These are phyloP conservation scores for Corylus americana DNA, from an alignment of 306 rosid species.

Conservation along the genomic window DNA sequence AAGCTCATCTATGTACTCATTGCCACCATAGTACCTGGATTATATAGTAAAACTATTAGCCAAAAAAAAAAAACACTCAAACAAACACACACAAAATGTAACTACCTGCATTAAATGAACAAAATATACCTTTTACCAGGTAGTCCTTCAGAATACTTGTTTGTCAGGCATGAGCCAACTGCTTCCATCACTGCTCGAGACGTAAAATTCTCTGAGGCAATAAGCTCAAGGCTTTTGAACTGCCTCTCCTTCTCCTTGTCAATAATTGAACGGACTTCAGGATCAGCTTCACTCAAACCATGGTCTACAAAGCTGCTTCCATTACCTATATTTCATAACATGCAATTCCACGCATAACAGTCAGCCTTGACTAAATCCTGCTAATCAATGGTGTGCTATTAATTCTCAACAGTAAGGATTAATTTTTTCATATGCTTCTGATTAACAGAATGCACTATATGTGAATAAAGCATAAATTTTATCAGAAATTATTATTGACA, in stretches of 20 bases:
- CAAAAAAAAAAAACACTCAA: constrained; percentile 15
- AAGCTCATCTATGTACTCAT: constrained; percentile 90
- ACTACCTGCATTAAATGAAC: neutral
- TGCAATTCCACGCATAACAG: constrained; percentile 14
- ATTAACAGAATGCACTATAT: neutral
- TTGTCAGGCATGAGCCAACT: constrained; percentile 94
- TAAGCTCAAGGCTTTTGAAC: constrained; percentile 90
- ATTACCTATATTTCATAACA: constrained; percentile 38
- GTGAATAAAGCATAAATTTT: neutral
- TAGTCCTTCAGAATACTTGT: constrained; percentile 92
- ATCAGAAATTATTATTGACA: neutral
- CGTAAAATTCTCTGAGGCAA: constrained; percentile 95
- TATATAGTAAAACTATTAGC: constrained; percentile 3
- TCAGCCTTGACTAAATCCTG: constrained; percentile 19
- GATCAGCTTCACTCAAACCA: constrained; percentile 80
- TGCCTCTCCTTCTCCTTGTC: constrained; percentile 78
- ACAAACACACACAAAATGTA: neutral
- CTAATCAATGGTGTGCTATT: constrained; percentile 1
- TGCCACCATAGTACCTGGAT: constrained; percentile 93
- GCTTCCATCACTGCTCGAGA: constrained; percentile 98
- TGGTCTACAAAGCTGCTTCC: constrained; percentile 61
- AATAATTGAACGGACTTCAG: constrained; percentile 69
- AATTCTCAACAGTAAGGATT: neutral
- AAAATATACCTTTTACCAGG: constrained; percentile 85
- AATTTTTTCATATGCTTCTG: neutral